Evolutionary conservation across 2,329 filamentous ascomycete species (phyloP), one percentile per base, ranked within the genome.

Genomic region (Colletotrichum endophyticum): DNA sequence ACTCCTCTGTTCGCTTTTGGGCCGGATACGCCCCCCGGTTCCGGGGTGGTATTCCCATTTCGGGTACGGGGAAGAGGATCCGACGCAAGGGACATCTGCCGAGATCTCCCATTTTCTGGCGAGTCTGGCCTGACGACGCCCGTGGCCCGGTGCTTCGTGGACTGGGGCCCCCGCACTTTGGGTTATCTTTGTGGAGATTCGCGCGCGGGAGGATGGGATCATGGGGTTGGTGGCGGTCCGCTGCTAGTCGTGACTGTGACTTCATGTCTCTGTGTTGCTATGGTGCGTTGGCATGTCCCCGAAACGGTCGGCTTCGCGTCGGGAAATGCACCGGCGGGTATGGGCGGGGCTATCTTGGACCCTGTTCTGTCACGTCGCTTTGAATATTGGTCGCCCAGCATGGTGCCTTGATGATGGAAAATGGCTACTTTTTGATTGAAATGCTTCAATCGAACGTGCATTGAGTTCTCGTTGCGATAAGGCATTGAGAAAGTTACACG

Each of bases 51-150:
- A 13, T 11, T 36, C n/a, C 62, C 30, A 62, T 57, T 68, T 75
- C 73, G 73, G 69, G n/a, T 75, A 62, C 63, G 63, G 69, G 72
- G 62, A 16, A 44, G 28, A 62, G 36, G 61, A 66, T 59, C 69
- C 73, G 73, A 72, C 34, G 69, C 69, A 27, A 57, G 59, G 59
- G 59, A 12, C 22, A 28, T 75, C 61, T 75, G 34, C 72, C 68
- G 61, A 75, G 53, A 66, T 19, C 11, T 53, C 66, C 67, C 44
- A 64, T 22, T 32, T 13, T 15, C 15, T 63, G 59, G 28, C 39
- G 53, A 27, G n/a, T 19, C 22, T 15, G 22, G 15, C n/a, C 27
- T 56, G 28, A 34, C 34, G 28, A 34, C 30, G 30, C 27, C 63
- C 34, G 63, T 9, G 34, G 36, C 22, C 19, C 28, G 13, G 11